Evolutionary conservation across 768 basidiomycete species (phyloP).

Genomic region (Pleurotus djamor): DNA sequence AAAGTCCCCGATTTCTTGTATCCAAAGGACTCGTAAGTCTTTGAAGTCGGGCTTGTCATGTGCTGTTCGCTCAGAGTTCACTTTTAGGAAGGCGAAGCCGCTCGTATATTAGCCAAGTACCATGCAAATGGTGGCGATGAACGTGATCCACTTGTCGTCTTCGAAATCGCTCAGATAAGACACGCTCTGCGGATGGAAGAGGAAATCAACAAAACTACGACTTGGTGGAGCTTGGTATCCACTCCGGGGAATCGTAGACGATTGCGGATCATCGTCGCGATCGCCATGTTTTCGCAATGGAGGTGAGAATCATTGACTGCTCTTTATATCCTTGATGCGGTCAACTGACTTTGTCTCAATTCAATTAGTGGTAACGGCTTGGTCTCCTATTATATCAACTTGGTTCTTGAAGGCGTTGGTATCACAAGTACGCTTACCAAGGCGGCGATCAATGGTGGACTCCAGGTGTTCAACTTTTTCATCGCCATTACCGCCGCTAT

Average conservation of each 20-base stretch:
- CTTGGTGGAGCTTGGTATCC: conserved; percentile 50
- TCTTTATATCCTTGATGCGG: background rate
- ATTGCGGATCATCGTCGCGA: conserved; percentile 63
- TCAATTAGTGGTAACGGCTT: conserved; percentile 58
- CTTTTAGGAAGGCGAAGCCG: conserved; percentile 54
- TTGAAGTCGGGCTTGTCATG: background rate
- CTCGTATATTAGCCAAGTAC: conserved; percentile 61
- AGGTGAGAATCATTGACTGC: conserved; percentile 32
- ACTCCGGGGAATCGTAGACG: conserved; percentile 70
- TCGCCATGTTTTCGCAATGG: conserved; percentile 77
- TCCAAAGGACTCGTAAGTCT: conserved; percentile 54
- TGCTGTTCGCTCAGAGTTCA: background rate
- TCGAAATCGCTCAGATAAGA: conserved; percentile 65
- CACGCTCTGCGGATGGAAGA: conserved; percentile 66
- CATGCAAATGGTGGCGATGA: conserved; percentile 65
- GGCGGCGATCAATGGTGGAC: conserved; percentile 57
- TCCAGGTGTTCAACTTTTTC: conserved; percentile 64
- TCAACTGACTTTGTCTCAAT: background rate
- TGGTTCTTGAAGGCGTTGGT: conserved; percentile 64
- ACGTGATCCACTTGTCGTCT: conserved; percentile 55
- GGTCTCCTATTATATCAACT: conserved; percentile 72
- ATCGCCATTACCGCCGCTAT: conserved; percentile 59
- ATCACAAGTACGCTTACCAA: conserved; percentile 52
- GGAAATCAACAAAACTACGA: conserved; percentile 44
- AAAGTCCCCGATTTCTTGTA: conserved; percentile 66